Base-by-base conservation (phyloP, 2,329 filamentous ascomycete species). In the Colletotrichum caudatum region DNA sequence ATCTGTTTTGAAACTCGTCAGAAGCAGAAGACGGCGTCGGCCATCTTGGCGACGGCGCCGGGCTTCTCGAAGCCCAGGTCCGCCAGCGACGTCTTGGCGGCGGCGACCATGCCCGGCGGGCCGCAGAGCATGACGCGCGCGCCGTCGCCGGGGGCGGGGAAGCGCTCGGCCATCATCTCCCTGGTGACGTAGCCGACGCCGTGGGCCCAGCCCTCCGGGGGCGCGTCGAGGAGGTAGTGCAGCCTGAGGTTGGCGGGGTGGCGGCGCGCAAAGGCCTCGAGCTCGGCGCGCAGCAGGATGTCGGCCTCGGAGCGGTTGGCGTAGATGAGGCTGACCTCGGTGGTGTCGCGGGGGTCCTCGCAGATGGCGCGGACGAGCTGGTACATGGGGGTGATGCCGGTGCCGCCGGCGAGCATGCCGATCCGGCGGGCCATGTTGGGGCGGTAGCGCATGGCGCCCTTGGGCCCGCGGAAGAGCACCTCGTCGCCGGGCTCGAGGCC, bases 291-390 rank as follows among this genome's bases (percentile, higher is more conserved):
- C 20, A 92, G 79, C 9, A 92, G 77, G 66, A 92, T 91, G 73
- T 92, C 90, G 2, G 82, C 82, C 74, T 90, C 88, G 0, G 82
- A 83, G 1, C 85, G 82, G 78, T 90, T 91, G 39, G 88, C 90
- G 71, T 90, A 91, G 39, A 92, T 78, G 5, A 92, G 80, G 56
- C 81, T 86, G 53, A 91, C 78, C 73, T 87, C 79, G 0, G 90
- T 91, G 1, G 81, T 82, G 72, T 92, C 90, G 8, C 78, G 80
- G n/a, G 85, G 81, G 65, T 91, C 86, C 75, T 91, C 89, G 75
- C 88, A 90, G 67, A 69, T 62, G 54, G 88, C 88, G 5, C 89
- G 86, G 75, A 91, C 90, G 8, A 92, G 78, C 76, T 91, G 89
- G 65, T 76, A 81, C 78, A 81, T 79, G 14, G 79, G 79, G 0